These are phyloP conservation scores for Vickermania ingenoplastis DNA, from an alignment of 208 protist genomes.

Conservation along the genomic window DNA sequence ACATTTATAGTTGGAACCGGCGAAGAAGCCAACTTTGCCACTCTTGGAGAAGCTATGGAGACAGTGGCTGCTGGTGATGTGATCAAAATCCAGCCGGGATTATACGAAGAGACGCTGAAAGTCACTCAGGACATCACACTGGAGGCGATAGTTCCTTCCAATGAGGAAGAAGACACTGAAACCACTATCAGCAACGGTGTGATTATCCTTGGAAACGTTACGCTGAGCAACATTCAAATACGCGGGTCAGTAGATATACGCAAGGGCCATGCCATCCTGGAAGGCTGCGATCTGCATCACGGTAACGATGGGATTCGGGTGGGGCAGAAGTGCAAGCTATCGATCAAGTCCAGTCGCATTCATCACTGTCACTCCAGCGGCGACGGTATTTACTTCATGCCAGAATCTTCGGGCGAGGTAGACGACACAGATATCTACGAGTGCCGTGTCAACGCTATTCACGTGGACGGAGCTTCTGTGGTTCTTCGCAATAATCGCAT, in stretches of 20 bases:
- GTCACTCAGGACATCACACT: slow-evolving; percentile 42
- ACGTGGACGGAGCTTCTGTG: slow-evolving; percentile 34
- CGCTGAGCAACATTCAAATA: slow-evolving; percentile 40
- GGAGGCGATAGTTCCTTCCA: slow-evolving; percentile 10
- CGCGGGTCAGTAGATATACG: slow-evolving; percentile 60
- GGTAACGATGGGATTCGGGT: slow-evolving; percentile 72
- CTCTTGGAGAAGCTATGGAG: slow-evolving; percentile 48
- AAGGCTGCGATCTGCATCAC: slow-evolving; percentile 71
- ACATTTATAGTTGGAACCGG: slow-evolving; percentile 27
- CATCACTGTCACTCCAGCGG: slow-evolving; percentile 65
- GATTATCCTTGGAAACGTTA: slow-evolving; percentile 36
- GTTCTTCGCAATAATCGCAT: slow-evolving; percentile 49
- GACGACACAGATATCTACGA: slow-evolving; percentile 75
- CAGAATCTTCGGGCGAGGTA: slow-evolving; percentile 48
- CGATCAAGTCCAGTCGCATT: slow-evolving; percentile 40
- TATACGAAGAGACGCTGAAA: slow-evolving; percentile 69
- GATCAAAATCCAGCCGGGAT: slow-evolving; percentile 42
- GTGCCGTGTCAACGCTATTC: slow-evolving; percentile 74
- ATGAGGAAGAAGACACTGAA: slow-evolving; percentile 30
- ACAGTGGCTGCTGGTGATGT: slow-evolving; percentile 38
- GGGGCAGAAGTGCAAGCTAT: slow-evolving; percentile 24
- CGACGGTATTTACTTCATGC: slow-evolving; percentile 72
- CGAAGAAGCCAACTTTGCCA: slow-evolving; percentile 37
- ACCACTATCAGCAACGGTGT: slow-evolving; percentile 44
- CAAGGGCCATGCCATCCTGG: slow-evolving; percentile 51